Conservation (phyloP, 371 early-diverging fungal species). For the Apophysomyces trapeziformis region DNA sequence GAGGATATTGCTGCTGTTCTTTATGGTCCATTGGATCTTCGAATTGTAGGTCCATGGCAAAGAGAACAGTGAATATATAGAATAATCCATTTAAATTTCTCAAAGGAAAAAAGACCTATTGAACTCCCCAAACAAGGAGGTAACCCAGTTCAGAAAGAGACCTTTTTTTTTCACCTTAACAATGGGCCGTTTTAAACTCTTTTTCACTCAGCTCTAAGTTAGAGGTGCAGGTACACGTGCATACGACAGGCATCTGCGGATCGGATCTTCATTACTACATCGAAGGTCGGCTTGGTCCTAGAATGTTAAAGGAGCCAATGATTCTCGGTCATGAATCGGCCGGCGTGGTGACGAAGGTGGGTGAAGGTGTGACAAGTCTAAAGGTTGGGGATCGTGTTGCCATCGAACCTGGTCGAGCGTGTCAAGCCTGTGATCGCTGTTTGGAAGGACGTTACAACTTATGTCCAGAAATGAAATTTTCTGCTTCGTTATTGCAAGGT, state of each 20-base stretch:
- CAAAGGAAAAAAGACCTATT: slow-evolving; percentile 18
- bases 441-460: slow-evolving; percentile 30
- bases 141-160: neutral
- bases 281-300: slow-evolving; percentile 22
- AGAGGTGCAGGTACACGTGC: slow-evolving; percentile 30
- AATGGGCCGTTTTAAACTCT: no score
- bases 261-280: slow-evolving; percentile 31
- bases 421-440: slow-evolving; percentile 26
- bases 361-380: slow-evolving; percentile 36
- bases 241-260: slow-evolving; percentile 34
- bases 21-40: slow-evolving; percentile 20
- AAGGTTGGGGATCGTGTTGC: slow-evolving; percentile 39
- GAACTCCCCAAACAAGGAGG: slow-evolving; percentile 5
- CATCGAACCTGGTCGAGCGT: slow-evolving; percentile 36
- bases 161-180: no score
- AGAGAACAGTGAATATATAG: neutral
- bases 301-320: slow-evolving; percentile 22
- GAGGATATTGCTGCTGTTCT: slow-evolving; percentile 24
- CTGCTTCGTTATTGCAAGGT: slow-evolving; percentile 27
- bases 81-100: no score
- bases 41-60: slow-evolving; percentile 14
- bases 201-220: neutral
- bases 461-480: slow-evolving; percentile 35
- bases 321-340: slow-evolving; percentile 53
- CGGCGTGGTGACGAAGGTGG: slow-evolving; percentile 47